Base-by-base conservation (phyloP, 2,329 filamentous ascomycete genomes). In the Hypoxylon sp. region DNA sequence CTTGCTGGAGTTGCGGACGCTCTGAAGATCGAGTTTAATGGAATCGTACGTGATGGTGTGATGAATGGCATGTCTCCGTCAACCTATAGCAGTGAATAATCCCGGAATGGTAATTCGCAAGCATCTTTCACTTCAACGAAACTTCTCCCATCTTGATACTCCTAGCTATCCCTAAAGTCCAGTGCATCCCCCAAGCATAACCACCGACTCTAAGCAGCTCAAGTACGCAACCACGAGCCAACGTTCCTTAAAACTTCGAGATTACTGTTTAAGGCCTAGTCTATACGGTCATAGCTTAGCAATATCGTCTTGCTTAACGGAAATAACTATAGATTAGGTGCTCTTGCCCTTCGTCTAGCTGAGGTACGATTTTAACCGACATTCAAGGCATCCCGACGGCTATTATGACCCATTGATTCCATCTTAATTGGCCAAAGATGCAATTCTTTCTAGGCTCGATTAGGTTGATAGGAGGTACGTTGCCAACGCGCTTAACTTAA, bases 401-500 rank as follows among this genome's bases (percentile, higher is more conserved):
- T 39, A 26, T 19, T 42, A 29, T n/a, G 13, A 26, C 22, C 53
- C 22, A 29, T 31, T 54, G n/a, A 37, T 29, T 22, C n/a, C 53
- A 44, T 53, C 31, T 46, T 13, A 31, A 54, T 47, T 6, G 35
- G 26, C 35, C 33, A 22, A 53, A 53, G n/a, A 59, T 44, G 42
- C 31, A 44, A 50, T 29, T 37, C 35, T 58, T 50, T n/a, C 48
- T 55, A 50, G 42, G n/a, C 44, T 33, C n/a, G 33, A 46, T 51
- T 14, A 17, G 33, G 50, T 11, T 22, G 17, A 48, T 42, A 24
- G 44, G 31, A 3, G 42, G 29, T 14, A 44, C 26, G 24, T 10
- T 61, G 24, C n/a, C 13, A 63, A 48, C 9, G 13, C 42, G 35
- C 19, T 35, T 50, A 58, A 55, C 46, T 42, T 17, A 24, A 62